Evolutionary conservation across 768 basidiomycete species (phyloP), one percentile per base, ranked within the genome.

Genomic region (Trametopsis cervina): DNA sequence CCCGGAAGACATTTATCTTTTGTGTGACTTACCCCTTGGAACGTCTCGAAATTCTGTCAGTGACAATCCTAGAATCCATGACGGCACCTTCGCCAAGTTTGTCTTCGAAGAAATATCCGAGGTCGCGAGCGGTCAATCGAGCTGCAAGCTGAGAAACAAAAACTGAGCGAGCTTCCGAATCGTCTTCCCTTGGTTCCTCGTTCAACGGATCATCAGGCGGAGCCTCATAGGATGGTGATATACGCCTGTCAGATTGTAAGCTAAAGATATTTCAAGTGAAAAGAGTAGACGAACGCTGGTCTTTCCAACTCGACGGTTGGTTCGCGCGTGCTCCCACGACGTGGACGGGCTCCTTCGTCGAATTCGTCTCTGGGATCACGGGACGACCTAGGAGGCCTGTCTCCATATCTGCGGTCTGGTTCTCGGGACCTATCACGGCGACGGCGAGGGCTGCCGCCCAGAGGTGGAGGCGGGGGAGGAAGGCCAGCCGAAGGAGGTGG

Each of bases 131-230:
- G 50, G 94, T 97, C 64, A 98, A 81, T 62, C 92, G 85, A 53
- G 93, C 92, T 59, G 96, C 91, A 64, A 99, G 83, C 71, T 98
- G 96, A 59, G 94, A 95, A 63, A 96, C 92, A 70, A 98, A 98
- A 57, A 97, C 91, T 59, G 96, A 97, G 67, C 96, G 87, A 62
- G 90, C 86, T 81, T 98, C 96, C 47, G 91, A 93, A 63, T 98
- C 95, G 63, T 97, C 92, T 66, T 93, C 90, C 60, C 85, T 86
- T 5, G 86, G 85, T 55, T 97, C 92, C 57, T 95, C 90, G 24
- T 84, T 63, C 83, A 85, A 18, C 71, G 72, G 56, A 58, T 90
- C 89, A 27, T 83, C 76, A 23, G 68, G 67, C 22, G 77, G 76
- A 17, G 75, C 71, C 37, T 86, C 85, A 56, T 89, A 86, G 23